Percentiles rank a stretch among this genome's conserved stretches.
Conservation (phyloP, 2,329 filamentous ascomycete genomes). For the Mycogone perniciosa region DNA sequence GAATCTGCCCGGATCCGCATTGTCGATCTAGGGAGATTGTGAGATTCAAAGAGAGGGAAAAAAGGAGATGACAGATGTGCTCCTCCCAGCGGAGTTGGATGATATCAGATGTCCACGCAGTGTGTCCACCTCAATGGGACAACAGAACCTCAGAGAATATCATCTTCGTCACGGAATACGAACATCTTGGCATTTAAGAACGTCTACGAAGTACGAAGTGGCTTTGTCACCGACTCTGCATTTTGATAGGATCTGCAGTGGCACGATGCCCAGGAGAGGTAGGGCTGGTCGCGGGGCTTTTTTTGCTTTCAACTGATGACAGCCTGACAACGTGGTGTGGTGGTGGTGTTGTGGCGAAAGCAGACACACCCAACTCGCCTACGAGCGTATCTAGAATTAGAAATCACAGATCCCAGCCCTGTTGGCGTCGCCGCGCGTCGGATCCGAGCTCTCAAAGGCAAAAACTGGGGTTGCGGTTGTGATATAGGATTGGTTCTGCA, state of each 20-base stretch:
- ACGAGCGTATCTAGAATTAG: background rate
- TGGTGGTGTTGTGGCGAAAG: constrained; percentile 10
- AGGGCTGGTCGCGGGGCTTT: background rate
- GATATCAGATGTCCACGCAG: background rate
- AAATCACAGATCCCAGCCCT: background rate
- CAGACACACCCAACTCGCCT: constrained; percentile 2
- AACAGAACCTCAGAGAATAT: too few species aligned
- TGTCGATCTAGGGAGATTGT: constrained; percentile 3
- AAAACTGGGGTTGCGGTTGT: background rate
- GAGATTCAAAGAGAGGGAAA: background rate
- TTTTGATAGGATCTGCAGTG: background rate
- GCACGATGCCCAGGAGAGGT: background rate
- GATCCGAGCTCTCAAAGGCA: background rate
- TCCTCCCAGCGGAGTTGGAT: background rate
- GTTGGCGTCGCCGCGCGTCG: background rate
- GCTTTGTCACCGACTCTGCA: constrained; percentile 1
- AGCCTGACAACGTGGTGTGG: constrained; percentile 6
- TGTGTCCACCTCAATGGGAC: too few species aligned
- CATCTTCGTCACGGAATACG: too few species aligned
- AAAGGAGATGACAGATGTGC: background rate
- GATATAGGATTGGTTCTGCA: too few species aligned
- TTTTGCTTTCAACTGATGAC: background rate
- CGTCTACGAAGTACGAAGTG: background rate
- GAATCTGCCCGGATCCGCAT: background rate
- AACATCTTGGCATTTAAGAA: too few species aligned